Evolutionary conservation across 2,329 filamentous ascomycete species (phyloP), one percentile per base, ranked within the genome.

Genomic region (Neocatenulostroma microsporum): DNA sequence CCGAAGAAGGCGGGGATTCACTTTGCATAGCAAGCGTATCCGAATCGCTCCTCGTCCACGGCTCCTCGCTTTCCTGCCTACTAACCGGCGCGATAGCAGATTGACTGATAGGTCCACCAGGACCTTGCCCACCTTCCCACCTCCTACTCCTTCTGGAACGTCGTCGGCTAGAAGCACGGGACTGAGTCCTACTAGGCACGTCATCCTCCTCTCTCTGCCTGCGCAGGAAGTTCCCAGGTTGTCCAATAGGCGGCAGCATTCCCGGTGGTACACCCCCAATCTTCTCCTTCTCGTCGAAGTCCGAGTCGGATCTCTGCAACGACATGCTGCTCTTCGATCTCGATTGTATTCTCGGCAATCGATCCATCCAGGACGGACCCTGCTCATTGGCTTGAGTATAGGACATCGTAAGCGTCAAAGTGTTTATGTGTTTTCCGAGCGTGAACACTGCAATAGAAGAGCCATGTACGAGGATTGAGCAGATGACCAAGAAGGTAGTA

Each of bases 361-460:
- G 76, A 50, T 93, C 91, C 84, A 96, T 94, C 91, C 91, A 98
- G 2, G 79, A 79, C 2, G 87, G 84, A 0, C 87, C 85, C 23
- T 94, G 85, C 38, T 94, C 89, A 34, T 83, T 84, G 13, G 81
- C 87, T 43, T 82, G 78, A 0, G 91, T 98, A 66, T 96, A 98
- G 0, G 91, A 95, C 76, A 98, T 84, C 37, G 91, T 95, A 42
- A 98, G 72, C 1, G 85, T 88, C 48, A 98, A 66, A 0, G 91
- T 96, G 65, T 96, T 96, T 74, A 98, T 98, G 43, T 84, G 88
- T 63, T 96, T 98, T 52, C 91, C 91, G 2, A 98, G 76, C 0
- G 91, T 96, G 54, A 98, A 98, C 7, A 98, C 91, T 4, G 91
- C 91, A 50, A 98, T 83, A 0, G 91, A 96, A n/a, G 91, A 96